Evolutionary conservation across 2,329 filamentous ascomycete species (phyloP).

Genomic region (Sclerotinia subarctica): DNA sequence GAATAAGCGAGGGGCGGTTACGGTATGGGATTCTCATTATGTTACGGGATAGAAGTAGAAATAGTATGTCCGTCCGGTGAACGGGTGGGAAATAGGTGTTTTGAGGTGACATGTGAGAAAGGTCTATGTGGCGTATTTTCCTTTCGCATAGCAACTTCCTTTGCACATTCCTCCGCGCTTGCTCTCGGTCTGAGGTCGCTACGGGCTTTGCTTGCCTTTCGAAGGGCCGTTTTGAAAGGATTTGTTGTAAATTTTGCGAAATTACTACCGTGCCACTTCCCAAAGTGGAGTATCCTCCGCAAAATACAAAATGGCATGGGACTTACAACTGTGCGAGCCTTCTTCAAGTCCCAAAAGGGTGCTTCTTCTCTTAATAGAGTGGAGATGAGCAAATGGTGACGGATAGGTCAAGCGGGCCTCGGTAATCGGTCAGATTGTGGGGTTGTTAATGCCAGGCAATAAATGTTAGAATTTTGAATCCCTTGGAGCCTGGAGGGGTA

Average conservation of each 20-base stretch:
- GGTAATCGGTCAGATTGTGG: constrained; percentile 17
- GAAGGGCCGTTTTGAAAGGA: not conserved
- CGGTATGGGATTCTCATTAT: not conserved
- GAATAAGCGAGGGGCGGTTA: not conserved
- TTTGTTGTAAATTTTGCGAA: not conserved
- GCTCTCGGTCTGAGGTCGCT: not conserved
- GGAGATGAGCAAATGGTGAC: not conserved
- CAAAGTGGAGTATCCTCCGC: constrained; percentile 2
- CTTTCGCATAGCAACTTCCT: not conserved
- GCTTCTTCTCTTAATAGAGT: not conserved
- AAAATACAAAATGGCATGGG: not conserved
- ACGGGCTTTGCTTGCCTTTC: not conserved
- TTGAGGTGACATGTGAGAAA: not conserved
- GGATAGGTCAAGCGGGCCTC: constrained; percentile 8
- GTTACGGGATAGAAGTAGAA: not conserved
- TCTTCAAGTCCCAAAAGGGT: not conserved
- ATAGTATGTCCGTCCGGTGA: not conserved
- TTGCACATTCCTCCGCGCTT: not conserved
- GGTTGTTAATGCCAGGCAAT: not conserved
- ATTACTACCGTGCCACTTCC: not conserved
- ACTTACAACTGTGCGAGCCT: not conserved
- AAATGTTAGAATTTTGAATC: constrained; percentile 8
- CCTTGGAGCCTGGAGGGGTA: constrained; percentile 14
- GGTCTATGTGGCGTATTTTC: not conserved
- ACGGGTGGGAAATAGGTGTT: not conserved